These are phyloP conservation scores for Pseudevernia furfuracea DNA, from an alignment of 495 filamentous ascomycete species.

Conservation along the genomic window DNA sequence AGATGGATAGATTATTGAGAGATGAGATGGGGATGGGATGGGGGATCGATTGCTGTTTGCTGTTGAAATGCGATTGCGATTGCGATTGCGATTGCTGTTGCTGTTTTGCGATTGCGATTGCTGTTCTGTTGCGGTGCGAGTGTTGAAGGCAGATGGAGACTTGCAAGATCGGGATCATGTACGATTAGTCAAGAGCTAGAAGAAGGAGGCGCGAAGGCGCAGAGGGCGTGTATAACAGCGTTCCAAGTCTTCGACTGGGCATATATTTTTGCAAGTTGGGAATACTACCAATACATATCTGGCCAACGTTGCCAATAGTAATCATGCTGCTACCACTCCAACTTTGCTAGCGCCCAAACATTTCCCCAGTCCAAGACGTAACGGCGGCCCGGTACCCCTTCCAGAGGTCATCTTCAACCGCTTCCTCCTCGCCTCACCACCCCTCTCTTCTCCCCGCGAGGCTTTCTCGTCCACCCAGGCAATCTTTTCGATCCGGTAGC, in stretches of 20 bases:
- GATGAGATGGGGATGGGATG: too few relatives aligned
- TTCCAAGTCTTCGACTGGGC: not conserved
- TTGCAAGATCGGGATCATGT: too few relatives aligned
- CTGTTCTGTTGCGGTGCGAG: too few relatives aligned
- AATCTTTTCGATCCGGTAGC: constrained; percentile 70
- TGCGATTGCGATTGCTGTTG: too few relatives aligned
- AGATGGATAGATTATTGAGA: too few relatives aligned
- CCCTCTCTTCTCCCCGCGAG: constrained; percentile 57
- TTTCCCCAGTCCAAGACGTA: constrained; percentile 10
- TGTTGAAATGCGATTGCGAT: too few relatives aligned
- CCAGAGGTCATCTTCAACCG: constrained; percentile 35
- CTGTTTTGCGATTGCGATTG: too few relatives aligned
- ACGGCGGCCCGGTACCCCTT: not conserved
- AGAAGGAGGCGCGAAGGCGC: too few relatives aligned
- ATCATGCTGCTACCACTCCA: constrained; percentile 4
- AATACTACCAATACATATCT: not conserved
- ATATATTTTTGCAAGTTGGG: not conserved
- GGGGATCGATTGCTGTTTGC: too few relatives aligned
- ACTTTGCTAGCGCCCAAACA: constrained; percentile 6
- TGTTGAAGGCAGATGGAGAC: not conserved
- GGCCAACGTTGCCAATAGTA: not conserved
- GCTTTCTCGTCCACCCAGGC: constrained; percentile 72
- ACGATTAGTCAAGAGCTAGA: too few relatives aligned
- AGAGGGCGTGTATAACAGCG: too few relatives aligned
- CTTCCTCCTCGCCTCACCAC: constrained; percentile 54